Conservation (phyloP, 164 flowering plant species). For the Echeveria elegans region DNA sequence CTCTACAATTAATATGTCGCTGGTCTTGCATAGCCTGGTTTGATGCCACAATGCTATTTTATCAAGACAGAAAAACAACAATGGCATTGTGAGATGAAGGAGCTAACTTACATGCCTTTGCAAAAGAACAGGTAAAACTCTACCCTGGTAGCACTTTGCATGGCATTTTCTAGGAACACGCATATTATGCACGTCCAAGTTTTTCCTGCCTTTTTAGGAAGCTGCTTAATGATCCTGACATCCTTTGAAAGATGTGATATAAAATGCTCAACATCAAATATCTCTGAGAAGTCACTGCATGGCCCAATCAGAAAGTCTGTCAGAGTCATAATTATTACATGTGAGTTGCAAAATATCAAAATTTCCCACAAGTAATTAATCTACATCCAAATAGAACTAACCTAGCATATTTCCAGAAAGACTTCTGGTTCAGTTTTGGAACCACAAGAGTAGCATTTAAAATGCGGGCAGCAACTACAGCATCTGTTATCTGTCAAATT, state of each 20-base stretch:
- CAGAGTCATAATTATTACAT: neutral
- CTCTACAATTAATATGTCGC: no score
- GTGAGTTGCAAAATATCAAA: neutral
- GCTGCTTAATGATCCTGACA: neutral
- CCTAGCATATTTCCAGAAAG: conserved; percentile 5
- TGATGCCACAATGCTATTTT: no score
- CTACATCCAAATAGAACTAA: neutral
- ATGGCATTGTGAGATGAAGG: neutral
- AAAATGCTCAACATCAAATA: conserved; percentile 4
- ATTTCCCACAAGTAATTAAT: neutral
- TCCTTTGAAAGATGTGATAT: conserved; percentile 1
- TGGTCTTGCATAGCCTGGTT: no score
- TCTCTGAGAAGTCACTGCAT: conserved; percentile 5
- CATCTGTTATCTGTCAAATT: conserved; percentile 1
- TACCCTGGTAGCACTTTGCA: conserved; percentile 3
- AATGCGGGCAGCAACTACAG: conserved; percentile 3
- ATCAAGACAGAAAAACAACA: neutral
- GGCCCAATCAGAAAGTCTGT: neutral
- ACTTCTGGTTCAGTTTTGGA: conserved; percentile 3
- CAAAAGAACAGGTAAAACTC: conserved; percentile 3
- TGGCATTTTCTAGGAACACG: neutral
- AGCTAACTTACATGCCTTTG: conserved; percentile 7
- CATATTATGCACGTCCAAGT: conserved; percentile 1
- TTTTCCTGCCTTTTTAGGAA: conserved; percentile 5
- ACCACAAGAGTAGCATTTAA: conserved; percentile 1